These are phyloP conservation scores for Nothopassalora personata DNA, from an alignment of 2,329 filamentous ascomycete species.

Conservation along the genomic window DNA sequence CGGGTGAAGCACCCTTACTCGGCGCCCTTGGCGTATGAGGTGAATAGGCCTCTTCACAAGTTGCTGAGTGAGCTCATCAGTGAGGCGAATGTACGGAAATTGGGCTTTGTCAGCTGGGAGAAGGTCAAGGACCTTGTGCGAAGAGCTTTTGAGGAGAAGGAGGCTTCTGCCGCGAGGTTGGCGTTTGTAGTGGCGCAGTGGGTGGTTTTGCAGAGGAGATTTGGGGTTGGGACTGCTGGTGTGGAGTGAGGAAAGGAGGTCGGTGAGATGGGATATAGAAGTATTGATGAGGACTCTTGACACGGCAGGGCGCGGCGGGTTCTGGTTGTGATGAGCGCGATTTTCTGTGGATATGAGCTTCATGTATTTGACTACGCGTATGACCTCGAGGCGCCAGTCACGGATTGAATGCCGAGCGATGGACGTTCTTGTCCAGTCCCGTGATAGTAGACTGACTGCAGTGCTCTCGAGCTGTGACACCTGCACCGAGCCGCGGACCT, in stretches of 20 bases:
- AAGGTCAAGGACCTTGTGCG: neutral
- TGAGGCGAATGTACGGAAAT: constrained; percentile 21
- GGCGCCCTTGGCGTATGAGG: constrained; percentile 20
- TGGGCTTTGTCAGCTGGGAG: constrained; percentile 29
- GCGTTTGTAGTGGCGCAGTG: constrained; percentile 12
- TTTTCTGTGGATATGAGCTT: too few relatives aligned
- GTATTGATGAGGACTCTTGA: too few relatives aligned
- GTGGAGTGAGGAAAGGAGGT: neutral
- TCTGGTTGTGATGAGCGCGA: too few relatives aligned
- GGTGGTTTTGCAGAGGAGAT: constrained; percentile 6
- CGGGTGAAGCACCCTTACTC: constrained; percentile 24
- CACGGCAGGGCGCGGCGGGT: too few relatives aligned
- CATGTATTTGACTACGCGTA: too few relatives aligned
- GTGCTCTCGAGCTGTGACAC: too few relatives aligned
- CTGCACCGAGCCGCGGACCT: too few relatives aligned
- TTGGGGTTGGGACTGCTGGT: constrained; percentile 3
- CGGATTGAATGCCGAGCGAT: too few relatives aligned
- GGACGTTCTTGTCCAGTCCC: too few relatives aligned
- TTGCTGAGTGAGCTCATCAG: constrained; percentile 19
- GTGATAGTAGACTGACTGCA: too few relatives aligned
- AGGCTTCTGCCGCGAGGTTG: neutral
- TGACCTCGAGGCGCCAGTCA: too few relatives aligned
- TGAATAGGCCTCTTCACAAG: constrained; percentile 18
- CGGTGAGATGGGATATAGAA: too few relatives aligned
- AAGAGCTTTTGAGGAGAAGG: constrained; percentile 4